These are phyloP conservation scores for Pythium inflatum DNA, from an alignment of 352 stramenopile species.

Conservation along the genomic window DNA sequence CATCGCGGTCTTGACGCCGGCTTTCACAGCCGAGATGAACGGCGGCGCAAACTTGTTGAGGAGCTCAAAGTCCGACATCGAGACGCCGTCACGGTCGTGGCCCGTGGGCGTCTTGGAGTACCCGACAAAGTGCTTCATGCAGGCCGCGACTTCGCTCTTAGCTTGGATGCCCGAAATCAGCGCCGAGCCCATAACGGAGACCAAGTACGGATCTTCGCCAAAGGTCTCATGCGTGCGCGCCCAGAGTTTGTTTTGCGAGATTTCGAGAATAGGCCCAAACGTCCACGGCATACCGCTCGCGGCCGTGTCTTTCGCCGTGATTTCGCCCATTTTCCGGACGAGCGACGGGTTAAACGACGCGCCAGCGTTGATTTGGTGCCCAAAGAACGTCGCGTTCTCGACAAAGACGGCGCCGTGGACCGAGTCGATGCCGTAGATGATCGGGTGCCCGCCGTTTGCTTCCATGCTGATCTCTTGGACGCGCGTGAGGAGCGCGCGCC, in stretches of 20 bases:
- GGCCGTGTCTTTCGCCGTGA: slow-evolving; percentile 62
- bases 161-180: slow-evolving; percentile 56
- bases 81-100: slow-evolving; percentile 81
- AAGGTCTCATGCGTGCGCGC: slow-evolving; percentile 83
- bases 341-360: slow-evolving; percentile 73
- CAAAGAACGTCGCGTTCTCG: slow-evolving; percentile 61
- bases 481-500: slow-evolving; percentile 47
- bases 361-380: slow-evolving; percentile 76
- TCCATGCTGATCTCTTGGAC: slow-evolving; percentile 59
- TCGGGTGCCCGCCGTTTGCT: slow-evolving; percentile 46
- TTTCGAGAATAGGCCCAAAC: slow-evolving; percentile 79
- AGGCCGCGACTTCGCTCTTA: slow-evolving; percentile 45
- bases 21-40: slow-evolving; percentile 83
- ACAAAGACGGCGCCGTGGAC: slow-evolving; percentile 78
- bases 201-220: slow-evolving; percentile 76
- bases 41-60: slow-evolving; percentile 86
- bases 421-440: slow-evolving; percentile 76
- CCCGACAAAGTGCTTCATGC: slow-evolving; percentile 85
- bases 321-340: slow-evolving; percentile 48
- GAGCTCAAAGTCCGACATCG: slow-evolving; percentile 74
- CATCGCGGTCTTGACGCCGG: slow-evolving; percentile 90
- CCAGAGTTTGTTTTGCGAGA: slow-evolving; percentile 68
- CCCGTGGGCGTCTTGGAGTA: slow-evolving; percentile 87
- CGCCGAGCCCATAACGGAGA: slow-evolving; percentile 47
- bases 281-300: slow-evolving; percentile 76